These are phyloP conservation scores for Ilex aquifolium DNA, from an alignment of 257 asterid genomes.

Conservation along the genomic window DNA sequence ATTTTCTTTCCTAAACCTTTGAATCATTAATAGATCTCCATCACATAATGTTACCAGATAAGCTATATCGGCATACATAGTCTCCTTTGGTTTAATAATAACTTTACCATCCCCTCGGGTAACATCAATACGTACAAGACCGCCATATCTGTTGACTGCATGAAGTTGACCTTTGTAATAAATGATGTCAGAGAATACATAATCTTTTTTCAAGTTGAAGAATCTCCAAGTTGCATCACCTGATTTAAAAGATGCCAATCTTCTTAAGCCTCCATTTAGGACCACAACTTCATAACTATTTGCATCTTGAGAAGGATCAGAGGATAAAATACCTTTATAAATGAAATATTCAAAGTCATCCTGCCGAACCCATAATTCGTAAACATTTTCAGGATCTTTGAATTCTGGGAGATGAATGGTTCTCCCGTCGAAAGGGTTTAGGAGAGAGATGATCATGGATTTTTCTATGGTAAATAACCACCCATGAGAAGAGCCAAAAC, in stretches of 20 bases:
- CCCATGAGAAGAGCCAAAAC: neutral
- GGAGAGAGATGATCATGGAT: neutral
- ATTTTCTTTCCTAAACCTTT: no score
- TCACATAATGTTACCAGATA: neutral
- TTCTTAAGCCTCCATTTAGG: neutral
- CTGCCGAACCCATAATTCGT: neutral
- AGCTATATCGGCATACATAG: neutral
- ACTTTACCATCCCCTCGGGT: neutral
- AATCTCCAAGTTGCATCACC: neutral
- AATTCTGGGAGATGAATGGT: neutral
- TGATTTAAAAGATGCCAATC: neutral
- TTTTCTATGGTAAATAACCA: neutral
- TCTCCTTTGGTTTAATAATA: neutral
- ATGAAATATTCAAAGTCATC: neutral
- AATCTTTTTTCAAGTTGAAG: neutral
- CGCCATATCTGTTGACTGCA: neutral
- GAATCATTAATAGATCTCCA: no score
- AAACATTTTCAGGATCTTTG: neutral
- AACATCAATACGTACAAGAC: neutral
- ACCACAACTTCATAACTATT: neutral
- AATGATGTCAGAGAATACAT: neutral
- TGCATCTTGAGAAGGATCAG: no score
- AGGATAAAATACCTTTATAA: neutral
- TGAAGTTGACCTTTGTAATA: neutral
- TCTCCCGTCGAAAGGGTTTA: neutral